These are phyloP conservation scores for Malania oleifera DNA, from an alignment of 164 flowering plant genomes.

Conservation along the genomic window DNA sequence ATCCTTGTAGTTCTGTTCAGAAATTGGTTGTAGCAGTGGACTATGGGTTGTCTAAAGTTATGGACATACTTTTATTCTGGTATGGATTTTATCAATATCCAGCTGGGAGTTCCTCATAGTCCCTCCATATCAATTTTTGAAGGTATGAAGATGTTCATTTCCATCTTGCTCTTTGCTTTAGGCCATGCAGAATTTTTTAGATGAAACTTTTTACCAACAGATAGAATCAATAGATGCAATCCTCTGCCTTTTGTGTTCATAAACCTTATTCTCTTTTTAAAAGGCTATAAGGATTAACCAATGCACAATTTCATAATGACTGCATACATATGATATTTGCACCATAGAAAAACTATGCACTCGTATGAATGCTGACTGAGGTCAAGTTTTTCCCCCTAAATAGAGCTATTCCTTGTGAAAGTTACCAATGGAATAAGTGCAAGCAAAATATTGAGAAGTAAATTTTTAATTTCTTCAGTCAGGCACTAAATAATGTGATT, in stretches of 20 bases:
- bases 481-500: too few relatives aligned
- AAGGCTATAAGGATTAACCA: not conserved
- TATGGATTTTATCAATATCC: constrained; percentile 1
- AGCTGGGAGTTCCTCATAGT: constrained; percentile 10
- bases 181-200: not conserved
- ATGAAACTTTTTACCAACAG: not conserved
- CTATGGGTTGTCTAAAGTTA: constrained; percentile 8
- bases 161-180: not conserved
- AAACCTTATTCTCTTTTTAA: not conserved
- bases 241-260: not conserved
- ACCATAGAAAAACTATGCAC: too few relatives aligned
- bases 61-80: constrained; percentile 9
- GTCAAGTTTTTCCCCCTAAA: too few relatives aligned
- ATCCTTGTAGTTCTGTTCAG: constrained; percentile 14
- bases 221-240: not conserved
- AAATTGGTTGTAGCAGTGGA: constrained; percentile 19
- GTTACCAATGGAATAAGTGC: too few relatives aligned
- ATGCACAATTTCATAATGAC: not conserved
- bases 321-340: too few relatives aligned
- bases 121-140: constrained; percentile 12
- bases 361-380: too few relatives aligned
- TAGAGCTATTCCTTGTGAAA: too few relatives aligned
- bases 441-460: too few relatives aligned
- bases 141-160: constrained; percentile 14
- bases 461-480: too few relatives aligned